A percentile compares a stretch with the other conserved stretches of the same genome.
These are phyloP conservation scores for Agaricus sinodeliciosus DNA, from an alignment of 768 basidiomycete species.

Conservation along the genomic window DNA sequence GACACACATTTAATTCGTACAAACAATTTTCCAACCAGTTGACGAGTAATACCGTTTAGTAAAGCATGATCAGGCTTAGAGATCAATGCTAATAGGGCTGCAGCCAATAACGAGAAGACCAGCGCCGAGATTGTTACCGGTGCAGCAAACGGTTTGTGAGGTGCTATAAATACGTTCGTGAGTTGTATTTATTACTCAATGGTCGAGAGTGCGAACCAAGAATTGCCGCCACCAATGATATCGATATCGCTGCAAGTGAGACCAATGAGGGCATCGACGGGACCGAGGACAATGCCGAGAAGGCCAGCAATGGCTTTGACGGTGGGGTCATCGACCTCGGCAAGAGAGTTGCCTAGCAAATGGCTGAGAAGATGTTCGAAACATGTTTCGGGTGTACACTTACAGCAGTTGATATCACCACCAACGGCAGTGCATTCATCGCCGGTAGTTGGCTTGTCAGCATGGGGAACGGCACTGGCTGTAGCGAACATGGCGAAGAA, in stretches of 20 bases:
- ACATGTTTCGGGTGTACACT: not conserved
- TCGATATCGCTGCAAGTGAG: constrained; percentile 4
- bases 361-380: not conserved
- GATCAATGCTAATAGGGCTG: constrained; percentile 19
- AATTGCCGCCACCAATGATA: constrained; percentile 15
- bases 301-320: constrained; percentile 12
- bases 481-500: constrained; percentile 21
- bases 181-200: not conserved
- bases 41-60: too few relatives aligned
- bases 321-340: not conserved
- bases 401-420: constrained; percentile 20
- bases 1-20: too few relatives aligned
- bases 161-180: constrained; percentile 8
- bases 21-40: too few relatives aligned
- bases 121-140: constrained; percentile 18
- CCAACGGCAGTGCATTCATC: constrained; percentile 19
- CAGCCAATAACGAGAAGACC: constrained; percentile 24
- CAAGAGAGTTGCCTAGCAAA: constrained; percentile 14
- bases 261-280: constrained; percentile 1
- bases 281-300: not conserved
- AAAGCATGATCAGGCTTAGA: not conserved
- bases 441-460: constrained; percentile 1
- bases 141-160: constrained; percentile 24
- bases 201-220: constrained; percentile 15
- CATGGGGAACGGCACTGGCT: constrained; percentile 19